Conservation (phyloP, 352 stramenopile species). For the Phytophthora podocarpi region DNA sequence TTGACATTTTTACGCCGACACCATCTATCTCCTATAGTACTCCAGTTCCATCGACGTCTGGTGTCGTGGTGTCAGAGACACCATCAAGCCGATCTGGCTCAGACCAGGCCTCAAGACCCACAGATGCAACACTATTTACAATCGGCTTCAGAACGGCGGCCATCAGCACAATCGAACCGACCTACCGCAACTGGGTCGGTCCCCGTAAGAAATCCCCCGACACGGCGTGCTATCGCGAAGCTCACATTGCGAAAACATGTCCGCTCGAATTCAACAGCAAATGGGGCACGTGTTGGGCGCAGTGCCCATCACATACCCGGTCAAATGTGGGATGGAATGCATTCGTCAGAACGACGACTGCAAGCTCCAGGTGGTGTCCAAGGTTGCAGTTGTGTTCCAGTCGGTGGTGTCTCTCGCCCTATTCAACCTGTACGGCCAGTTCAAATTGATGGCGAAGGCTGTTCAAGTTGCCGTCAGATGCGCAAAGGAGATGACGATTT, state of each 20-base stretch:
- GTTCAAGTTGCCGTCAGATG: constrained; percentile 25
- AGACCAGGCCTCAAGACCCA: no score
- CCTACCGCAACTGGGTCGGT: constrained; percentile 25
- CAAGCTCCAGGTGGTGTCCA: constrained; percentile 33
- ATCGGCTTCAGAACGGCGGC: constrained; percentile 3
- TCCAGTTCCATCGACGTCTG: no score
- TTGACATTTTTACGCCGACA: not conserved
- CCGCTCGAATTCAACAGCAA: constrained; percentile 33
- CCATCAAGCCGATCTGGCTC: no score
- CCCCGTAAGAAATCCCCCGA: constrained; percentile 8
- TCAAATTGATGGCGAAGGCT: constrained; percentile 7
- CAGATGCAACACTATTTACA: no score
- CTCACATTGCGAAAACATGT: constrained; percentile 27
- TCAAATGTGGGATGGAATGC: constrained; percentile 53
- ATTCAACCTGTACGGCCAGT: constrained; percentile 36
- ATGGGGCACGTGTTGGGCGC: constrained; percentile 53
- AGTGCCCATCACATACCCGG: constrained; percentile 50
- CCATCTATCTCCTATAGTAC: no score
- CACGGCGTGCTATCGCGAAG: constrained; percentile 37
- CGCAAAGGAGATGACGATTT: constrained; percentile 25
- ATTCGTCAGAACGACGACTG: constrained; percentile 47
- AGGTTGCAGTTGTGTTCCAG: constrained; percentile 33
- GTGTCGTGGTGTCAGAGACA: no score
- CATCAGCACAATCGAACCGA: constrained; percentile 17
- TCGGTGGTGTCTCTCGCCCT: constrained; percentile 32